Evolutionary conservation across 495 filamentous ascomycete species (phyloP).

Genomic region (Penicillium salamii): DNA sequence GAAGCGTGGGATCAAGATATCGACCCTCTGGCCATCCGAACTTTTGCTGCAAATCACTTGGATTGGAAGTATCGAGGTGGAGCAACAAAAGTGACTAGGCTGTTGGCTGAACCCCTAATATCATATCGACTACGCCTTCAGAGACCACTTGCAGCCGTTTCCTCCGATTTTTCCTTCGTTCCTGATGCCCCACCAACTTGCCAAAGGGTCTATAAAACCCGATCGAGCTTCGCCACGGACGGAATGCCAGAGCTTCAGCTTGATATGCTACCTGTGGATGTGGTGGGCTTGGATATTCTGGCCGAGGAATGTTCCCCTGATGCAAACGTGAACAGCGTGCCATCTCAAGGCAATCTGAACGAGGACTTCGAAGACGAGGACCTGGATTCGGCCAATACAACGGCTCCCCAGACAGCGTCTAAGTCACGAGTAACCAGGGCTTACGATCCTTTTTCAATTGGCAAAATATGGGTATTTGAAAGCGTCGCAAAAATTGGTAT

Average conservation of each 20-base stretch:
- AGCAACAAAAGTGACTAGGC: slow-evolving; percentile 79
- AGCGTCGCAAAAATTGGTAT: slow-evolving; percentile 65
- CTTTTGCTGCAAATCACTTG: slow-evolving; percentile 74
- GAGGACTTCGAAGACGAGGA: slow-evolving; percentile 56
- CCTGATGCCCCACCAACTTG: slow-evolving; percentile 38
- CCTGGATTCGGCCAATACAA: slow-evolving; percentile 34
- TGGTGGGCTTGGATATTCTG: slow-evolving; percentile 74
- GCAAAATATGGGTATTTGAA: slow-evolving; percentile 77
- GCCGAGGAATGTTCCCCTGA: slow-evolving; percentile 61
- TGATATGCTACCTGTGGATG: slow-evolving; percentile 68
- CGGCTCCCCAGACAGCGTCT: slow-evolving; percentile 19
- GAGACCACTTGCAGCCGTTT: slow-evolving; percentile 23
- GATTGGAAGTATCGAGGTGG: slow-evolving; percentile 79
- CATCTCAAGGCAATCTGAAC: slow-evolving; percentile 5
- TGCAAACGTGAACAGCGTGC: slow-evolving; percentile 28
- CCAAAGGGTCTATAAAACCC: slow-evolving; percentile 58
- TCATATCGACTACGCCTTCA: slow-evolving; percentile 57
- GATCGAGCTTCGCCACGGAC: slow-evolving; percentile 72
- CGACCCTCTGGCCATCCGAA: slow-evolving; percentile 64
- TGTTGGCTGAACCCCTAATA: slow-evolving; percentile 75
- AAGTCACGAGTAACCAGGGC: slow-evolving; percentile 52
- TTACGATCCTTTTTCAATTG: slow-evolving; percentile 62
- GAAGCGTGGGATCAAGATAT: slow-evolving; percentile 63
- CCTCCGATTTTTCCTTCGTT: slow-evolving; percentile 20
- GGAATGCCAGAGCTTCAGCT: slow-evolving; percentile 72